These are phyloP conservation scores for Eucalyptus grandis DNA, from an alignment of 345 rosid genomes.

Conservation along the genomic window DNA sequence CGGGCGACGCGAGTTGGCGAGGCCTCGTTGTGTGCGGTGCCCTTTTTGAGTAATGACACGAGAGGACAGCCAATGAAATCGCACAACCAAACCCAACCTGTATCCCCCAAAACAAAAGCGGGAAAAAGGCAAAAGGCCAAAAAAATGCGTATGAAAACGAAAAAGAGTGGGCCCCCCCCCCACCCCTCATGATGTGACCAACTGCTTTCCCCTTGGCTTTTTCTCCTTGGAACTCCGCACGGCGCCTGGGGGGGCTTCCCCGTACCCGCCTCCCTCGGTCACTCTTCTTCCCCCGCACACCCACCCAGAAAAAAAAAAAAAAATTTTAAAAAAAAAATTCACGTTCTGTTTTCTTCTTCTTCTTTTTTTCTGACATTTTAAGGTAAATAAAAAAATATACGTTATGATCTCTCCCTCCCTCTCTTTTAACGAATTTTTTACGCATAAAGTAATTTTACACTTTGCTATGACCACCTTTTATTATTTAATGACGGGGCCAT, in stretches of 20 bases:
- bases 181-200: not conserved
- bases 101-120: not conserved
- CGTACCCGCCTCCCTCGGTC: not conserved
- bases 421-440: no score
- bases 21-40: not conserved
- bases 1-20: not conserved
- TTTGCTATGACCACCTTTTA: not conserved
- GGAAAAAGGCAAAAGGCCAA: not conserved
- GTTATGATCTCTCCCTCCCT: not conserved
- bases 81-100: not conserved
- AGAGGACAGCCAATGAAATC: not conserved
- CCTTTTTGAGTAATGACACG: not conserved
- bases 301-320: not conserved
- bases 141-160: not conserved
- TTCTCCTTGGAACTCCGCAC: not conserved
- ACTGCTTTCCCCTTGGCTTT: not conserved
- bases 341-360: not conserved
- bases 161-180: not conserved
- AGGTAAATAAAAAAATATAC: not conserved
- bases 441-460: not conserved
- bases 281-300: not conserved
- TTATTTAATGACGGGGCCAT: not conserved
- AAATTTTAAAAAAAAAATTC: no score
- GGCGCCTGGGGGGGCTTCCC: not conserved
- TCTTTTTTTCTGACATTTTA: not conserved